Evolutionary conservation across 2,329 filamentous ascomycete species (phyloP), one percentile per base, ranked within the genome.

Genomic region (Huntiella savannae): DNA sequence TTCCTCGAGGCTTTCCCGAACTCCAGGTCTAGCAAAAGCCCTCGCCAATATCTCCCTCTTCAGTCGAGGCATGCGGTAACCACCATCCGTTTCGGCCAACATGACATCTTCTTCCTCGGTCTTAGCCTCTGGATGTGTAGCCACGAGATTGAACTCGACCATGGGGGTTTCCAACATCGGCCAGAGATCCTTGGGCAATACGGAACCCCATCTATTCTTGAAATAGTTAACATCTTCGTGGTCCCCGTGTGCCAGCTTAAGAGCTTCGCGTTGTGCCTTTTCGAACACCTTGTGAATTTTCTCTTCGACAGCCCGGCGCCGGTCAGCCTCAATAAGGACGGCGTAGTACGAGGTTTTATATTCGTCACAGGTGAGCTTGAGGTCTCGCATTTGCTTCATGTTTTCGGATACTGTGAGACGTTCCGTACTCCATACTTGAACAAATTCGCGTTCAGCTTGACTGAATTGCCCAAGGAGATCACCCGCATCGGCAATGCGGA

Each of bases 131-230:
- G 40, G 28, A 5, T 33, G 4, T 12, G 13, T 6, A 4, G 22
- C 32, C 13, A 15, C n/a, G 7, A 43, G 28, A 15, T 43, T 33
- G 16, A 43, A 43, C 15, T 33, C 40, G 2, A 33, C 34, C 40
- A 43, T 43, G 13, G 33, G 13, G 6, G 40, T 43, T 35, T 45
- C 43, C 16, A 37, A 13, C 13, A 37, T 82, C 0, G 77, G 78
- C 85, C 86, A 95, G 16, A 95, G 74, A 58, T 95, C 86, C 0
- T 79, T 78, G 0, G 91, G 91, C 8, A 98, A 62, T 57, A 77
- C 93, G 52, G 92, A 84, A 5, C 86, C 87, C 10, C 91, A 79
- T 38, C 93, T 81, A 22, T 78, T 69, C 33, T 82, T 73, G 59
- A 98, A 96, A 0, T 71, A 66, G 52, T 92, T 81, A 34, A 91